Evolutionary conservation across 2,329 filamentous ascomycete genomes (phyloP), one percentile per base, ranked within the genome.

Genomic region (Saccharata proteae): DNA sequence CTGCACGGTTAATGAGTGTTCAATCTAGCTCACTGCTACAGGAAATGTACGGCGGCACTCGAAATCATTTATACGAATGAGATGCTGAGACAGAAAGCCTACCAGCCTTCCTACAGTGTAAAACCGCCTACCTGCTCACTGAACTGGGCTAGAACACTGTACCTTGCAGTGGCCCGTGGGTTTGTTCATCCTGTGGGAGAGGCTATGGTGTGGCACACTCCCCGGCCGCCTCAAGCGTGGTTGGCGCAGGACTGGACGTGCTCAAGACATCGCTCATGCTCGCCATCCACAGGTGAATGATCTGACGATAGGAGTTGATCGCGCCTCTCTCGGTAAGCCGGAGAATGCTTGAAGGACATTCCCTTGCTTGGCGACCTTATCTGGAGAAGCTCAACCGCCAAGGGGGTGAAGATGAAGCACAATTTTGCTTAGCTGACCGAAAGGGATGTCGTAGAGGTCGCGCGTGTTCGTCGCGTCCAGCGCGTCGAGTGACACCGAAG

Each of bases 161-260:
- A 44, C 50, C 48, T 52, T 53, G 49, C 51, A 54, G 50, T 41
- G 33, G 41, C 43, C 41, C 43, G 36, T 37, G 26, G 21, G 26
- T 27, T 24, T 28, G 26, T 27, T 25, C 26, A 27, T 27, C 33
- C n/a, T 24, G 17, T 30, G 27, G 31, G 33, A 35, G 28, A 24
- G 25, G 19, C 23, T 24, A 16, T 29, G 27, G n/a, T n/a, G n/a
- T n/a, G n/a, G n/a, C n/a, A n/a, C n/a, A n/a, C n/a, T n/a, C n/a
- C n/a, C n/a, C n/a, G n/a, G n/a, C n/a, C n/a, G n/a, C n/a, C n/a
- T n/a, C n/a, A n/a, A n/a, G n/a, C n/a, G n/a, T n/a, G n/a, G n/a
- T n/a, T n/a, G n/a, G n/a, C n/a, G n/a, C n/a, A n/a, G n/a, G n/a
- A n/a, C n/a, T n/a, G n/a, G n/a, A n/a, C n/a, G n/a, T n/a, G n/a